A percentile compares a stretch with the other conserved stretches of the same genome.
Evolutionary conservation across 2,329 filamentous ascomycete genomes (phyloP).

Genomic region (Cadophora luteo-olivacea): DNA sequence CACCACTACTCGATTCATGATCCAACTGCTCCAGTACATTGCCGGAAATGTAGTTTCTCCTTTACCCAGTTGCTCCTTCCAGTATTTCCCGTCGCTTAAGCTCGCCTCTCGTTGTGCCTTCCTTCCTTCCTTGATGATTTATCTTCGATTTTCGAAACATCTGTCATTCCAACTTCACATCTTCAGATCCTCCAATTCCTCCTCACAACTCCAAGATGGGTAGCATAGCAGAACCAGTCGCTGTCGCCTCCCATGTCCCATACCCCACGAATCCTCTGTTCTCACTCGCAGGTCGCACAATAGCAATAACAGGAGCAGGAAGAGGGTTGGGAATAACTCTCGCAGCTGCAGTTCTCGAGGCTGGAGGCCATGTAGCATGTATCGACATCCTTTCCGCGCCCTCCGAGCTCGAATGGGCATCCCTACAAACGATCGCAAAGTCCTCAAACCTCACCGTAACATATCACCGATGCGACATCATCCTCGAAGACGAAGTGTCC

Average conservation of each 20-base stretch:
- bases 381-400: slow-evolving; percentile 13
- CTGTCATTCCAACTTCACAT: too few relatives aligned
- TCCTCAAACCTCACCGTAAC: slow-evolving; percentile 5
- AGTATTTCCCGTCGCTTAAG: not conserved
- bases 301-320: slow-evolving; percentile 55
- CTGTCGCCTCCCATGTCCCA: not conserved
- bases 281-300: slow-evolving; percentile 49
- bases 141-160: not conserved
- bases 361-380: slow-evolving; percentile 50
- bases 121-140: not conserved
- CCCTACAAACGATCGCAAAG: slow-evolving; percentile 31
- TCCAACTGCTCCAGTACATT: not conserved
- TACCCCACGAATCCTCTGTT: slow-evolving; percentile 9
- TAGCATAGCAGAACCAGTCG: not conserved
- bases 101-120: not conserved
- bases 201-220: not conserved
- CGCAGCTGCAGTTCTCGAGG: slow-evolving; percentile 55
- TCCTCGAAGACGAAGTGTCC: slow-evolving; percentile 51
- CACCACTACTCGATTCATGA: not conserved
- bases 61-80: not conserved
- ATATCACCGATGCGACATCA: slow-evolving; percentile 51
- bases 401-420: slow-evolving; percentile 44
- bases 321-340: slow-evolving; percentile 57
- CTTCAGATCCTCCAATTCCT: not conserved
- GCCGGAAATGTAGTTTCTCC: not conserved